Percentiles rank a stretch among this genome's conserved stretches.
phyloP scores from a whole-genome alignment of 305 asterid genomes.

The Stenogyne calaminthoides region DNA sequence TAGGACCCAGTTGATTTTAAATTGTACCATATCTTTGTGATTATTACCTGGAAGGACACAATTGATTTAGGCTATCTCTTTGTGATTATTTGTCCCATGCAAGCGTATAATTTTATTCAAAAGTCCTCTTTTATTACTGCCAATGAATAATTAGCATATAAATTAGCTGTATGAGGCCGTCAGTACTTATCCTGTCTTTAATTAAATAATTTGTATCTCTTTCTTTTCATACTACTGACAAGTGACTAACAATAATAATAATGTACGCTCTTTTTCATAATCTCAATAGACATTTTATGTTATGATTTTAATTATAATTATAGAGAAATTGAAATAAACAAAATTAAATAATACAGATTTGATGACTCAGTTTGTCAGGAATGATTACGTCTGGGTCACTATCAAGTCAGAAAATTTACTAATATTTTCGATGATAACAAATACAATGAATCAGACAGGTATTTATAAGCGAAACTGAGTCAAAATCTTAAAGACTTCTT shows the following conservation, averaged over 20 bases:
- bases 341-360: no score
- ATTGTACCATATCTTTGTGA: not conserved
- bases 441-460: no score
- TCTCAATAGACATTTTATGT: no score
- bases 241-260: not conserved
- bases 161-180: not conserved
- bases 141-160: not conserved
- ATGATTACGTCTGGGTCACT: no score
- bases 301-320: no score
- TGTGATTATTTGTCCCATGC: not conserved
- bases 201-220: not conserved
- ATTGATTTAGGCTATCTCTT: not conserved
- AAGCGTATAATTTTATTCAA: not conserved
- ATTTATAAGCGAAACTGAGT: no score
- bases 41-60: constrained; percentile 4
- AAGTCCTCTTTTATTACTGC: not conserved
- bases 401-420: no score
- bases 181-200: not conserved
- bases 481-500: no score
- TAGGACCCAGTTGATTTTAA: not conserved
- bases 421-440: no score
- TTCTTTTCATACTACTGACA: not conserved
- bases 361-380: no score
- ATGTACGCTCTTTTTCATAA: no score
- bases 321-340: no score